These are phyloP conservation scores for Cladosporium austrohemisphaericum DNA, from an alignment of 2,329 filamentous ascomycete species.

Conservation along the genomic window DNA sequence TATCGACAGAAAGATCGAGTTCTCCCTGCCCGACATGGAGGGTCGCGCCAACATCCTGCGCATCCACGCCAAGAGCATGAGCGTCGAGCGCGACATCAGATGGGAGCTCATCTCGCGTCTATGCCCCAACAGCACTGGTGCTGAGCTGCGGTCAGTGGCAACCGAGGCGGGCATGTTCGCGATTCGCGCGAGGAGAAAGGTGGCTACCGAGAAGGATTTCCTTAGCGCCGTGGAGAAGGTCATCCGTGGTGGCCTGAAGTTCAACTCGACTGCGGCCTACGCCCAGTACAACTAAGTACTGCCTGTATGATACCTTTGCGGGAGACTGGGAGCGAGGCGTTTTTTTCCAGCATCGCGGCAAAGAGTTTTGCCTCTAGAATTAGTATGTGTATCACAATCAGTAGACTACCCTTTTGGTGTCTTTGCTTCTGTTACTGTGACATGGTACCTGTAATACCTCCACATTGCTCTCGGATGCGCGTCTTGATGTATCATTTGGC, in stretches of 20 bases:
- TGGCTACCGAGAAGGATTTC: constrained; percentile 98
- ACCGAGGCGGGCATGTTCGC: constrained; percentile 99
- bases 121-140: constrained; percentile 95
- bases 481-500: too few species aligned
- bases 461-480: too few species aligned
- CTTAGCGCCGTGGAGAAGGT: constrained; percentile 98
- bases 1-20: constrained; percentile 99
- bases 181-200: constrained; percentile 90
- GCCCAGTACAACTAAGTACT: constrained; percentile 90
- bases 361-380: not conserved
- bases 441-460: too few species aligned
- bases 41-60: constrained; percentile 95
- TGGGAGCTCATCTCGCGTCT: constrained; percentile 98
- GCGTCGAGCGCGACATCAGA: constrained; percentile 94
- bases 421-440: too few species aligned
- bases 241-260: constrained; percentile 98
- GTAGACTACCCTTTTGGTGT: too few species aligned
- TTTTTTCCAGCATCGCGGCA: not conserved
- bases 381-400: constrained; percentile 11
- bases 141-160: constrained; percentile 91
- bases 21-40: constrained; percentile 93
- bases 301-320: constrained; percentile 12
- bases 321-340: constrained; percentile 8
- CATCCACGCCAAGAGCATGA: constrained; percentile 99
- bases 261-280: constrained; percentile 97